Conservation (phyloP, 2,329 filamentous ascomycete species). For the Seiridium cupressi region DNA sequence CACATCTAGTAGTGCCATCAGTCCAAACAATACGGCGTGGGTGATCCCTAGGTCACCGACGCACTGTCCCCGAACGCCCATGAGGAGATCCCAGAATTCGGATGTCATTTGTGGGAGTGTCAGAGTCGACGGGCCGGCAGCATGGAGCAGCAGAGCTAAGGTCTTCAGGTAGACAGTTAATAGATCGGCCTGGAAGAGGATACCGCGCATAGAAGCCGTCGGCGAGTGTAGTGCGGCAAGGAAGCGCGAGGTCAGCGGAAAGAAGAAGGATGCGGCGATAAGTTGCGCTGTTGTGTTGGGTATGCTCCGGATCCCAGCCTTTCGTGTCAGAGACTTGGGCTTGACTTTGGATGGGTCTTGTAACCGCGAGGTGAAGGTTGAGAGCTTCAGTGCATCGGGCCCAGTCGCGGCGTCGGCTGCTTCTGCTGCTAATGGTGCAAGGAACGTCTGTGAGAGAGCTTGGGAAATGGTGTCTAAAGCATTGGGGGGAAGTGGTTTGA, state of each 20-base stretch:
- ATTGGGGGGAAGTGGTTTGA: constrained; percentile 53
- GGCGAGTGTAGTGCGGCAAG: constrained; percentile 56
- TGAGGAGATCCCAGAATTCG: constrained; percentile 81
- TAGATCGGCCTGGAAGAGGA: constrained; percentile 72
- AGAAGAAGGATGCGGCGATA: constrained; percentile 78
- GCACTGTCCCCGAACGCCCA: constrained; percentile 59
- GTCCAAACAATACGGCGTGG: constrained; percentile 73
- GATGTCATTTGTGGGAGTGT: constrained; percentile 76
- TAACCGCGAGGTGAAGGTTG: constrained; percentile 81
- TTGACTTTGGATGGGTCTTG: constrained; percentile 45
- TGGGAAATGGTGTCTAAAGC: constrained; percentile 68
- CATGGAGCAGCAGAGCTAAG: constrained; percentile 76
- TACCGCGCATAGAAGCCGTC: constrained; percentile 43
- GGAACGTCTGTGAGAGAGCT: constrained; percentile 67
- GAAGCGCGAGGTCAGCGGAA: constrained; percentile 79
- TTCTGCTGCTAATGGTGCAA: constrained; percentile 76
- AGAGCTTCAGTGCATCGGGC: constrained; percentile 81
- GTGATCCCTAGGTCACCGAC: constrained; percentile 65
- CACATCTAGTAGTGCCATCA: constrained; percentile 79
- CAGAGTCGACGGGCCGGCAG: constrained; percentile 76
- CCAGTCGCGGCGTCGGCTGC: constrained; percentile 79
- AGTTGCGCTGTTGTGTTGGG: constrained; percentile 78
- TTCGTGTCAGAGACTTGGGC: constrained; percentile 25
- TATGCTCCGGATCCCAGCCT: constrained; percentile 51
- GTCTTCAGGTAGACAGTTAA: constrained; percentile 84